These are phyloP conservation scores for Venturia nashicola DNA, from an alignment of 2,329 filamentous ascomycete species.

Conservation along the genomic window DNA sequence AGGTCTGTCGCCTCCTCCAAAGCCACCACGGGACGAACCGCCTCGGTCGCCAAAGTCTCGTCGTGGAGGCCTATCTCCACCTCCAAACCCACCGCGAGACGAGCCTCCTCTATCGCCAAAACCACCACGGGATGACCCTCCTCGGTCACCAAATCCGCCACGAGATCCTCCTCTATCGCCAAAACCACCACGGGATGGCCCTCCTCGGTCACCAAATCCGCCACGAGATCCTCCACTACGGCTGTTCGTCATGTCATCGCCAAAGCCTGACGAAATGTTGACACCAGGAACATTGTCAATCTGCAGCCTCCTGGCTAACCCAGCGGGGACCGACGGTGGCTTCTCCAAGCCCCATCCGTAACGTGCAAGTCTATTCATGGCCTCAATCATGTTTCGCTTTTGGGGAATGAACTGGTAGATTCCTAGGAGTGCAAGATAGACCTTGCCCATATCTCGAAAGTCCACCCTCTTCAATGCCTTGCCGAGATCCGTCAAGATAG, in stretches of 20 bases:
- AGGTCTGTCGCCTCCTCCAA: not conserved
- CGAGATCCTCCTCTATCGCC: conserved; percentile 43
- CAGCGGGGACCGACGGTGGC: conserved; percentile 25
- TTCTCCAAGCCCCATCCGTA: conserved; percentile 35
- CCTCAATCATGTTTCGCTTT: conserved; percentile 29
- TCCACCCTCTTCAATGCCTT: conserved; percentile 33
- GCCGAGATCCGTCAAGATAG: conserved; percentile 33
- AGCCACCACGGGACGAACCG: not conserved
- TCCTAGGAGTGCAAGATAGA: conserved; percentile 49
- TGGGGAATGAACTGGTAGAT: conserved; percentile 31
- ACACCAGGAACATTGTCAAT: not conserved
- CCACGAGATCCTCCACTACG: conserved; percentile 26
- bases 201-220: conserved; percentile 43
- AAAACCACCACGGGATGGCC: conserved; percentile 32
- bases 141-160: too few relatives aligned
- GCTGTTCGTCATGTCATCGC: conserved; percentile 35
- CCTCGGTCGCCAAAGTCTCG: not conserved
- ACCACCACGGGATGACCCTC: conserved; percentile 34
- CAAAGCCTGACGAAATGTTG: conserved; percentile 18
- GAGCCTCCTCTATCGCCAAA: conserved; percentile 35
- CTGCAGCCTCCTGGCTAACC: conserved; percentile 11
- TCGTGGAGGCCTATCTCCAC: not conserved
- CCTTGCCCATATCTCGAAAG: conserved; percentile 28
- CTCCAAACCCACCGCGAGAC: not conserved
- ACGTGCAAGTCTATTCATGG: conserved; percentile 31